Evolutionary conservation across 768 basidiomycete species (phyloP).

Genomic region (Tylopilus vinaceipallidus): DNA sequence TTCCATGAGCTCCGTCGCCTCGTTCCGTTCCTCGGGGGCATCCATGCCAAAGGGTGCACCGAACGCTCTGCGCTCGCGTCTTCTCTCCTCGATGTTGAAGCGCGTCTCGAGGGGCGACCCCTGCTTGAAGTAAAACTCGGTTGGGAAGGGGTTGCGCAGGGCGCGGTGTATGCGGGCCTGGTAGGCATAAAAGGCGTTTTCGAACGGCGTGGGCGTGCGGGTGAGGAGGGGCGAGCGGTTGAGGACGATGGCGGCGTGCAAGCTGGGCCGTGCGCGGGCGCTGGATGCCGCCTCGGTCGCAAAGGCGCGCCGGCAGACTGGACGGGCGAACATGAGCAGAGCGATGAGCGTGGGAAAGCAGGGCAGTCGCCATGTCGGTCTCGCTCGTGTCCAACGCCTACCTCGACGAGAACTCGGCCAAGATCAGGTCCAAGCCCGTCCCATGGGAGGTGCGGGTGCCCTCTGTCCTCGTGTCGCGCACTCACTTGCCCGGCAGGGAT

Average conservation of each 20-base stretch:
- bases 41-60: constrained; percentile 56
- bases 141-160: constrained; percentile 83
- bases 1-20: constrained; percentile 54
- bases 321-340: constrained; percentile 20
- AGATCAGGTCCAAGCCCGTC: constrained; percentile 86
- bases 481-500: constrained; percentile 57
- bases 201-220: constrained; percentile 68
- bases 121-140: constrained; percentile 91
- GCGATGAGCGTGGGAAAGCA: constrained; percentile 36
- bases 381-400: constrained; percentile 77
- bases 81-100: constrained; percentile 73
- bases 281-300: constrained; percentile 39
- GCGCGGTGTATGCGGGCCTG: constrained; percentile 81
- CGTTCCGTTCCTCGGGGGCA: constrained; percentile 40
- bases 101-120: constrained; percentile 82
- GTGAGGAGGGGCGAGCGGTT: constrained; percentile 79
- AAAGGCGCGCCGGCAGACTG: constrained; percentile 35
- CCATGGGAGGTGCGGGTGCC: constrained; percentile 83
- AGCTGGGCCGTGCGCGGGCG: constrained; percentile 28
- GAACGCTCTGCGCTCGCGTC: constrained; percentile 71
- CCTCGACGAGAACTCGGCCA: constrained; percentile 83
- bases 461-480: background rate
- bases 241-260: constrained; percentile 67
- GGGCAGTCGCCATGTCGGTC: constrained; percentile 53
- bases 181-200: constrained; percentile 80